Evolutionary conservation across 305 asterid species (phyloP).

Genomic region (Rubia tinctorum): DNA sequence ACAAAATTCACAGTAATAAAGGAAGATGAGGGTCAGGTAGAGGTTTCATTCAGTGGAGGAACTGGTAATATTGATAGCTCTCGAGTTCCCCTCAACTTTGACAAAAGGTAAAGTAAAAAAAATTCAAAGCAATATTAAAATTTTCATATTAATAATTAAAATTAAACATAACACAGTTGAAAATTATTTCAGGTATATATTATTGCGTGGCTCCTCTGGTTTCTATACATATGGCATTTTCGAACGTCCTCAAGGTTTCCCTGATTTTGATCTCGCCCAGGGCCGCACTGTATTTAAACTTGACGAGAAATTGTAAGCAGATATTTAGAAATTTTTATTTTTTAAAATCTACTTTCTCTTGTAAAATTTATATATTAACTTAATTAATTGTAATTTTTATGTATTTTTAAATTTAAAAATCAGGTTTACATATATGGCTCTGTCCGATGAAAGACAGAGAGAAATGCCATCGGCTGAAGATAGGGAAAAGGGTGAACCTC

Average conservation of each 20-base stretch:
- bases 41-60: constrained; percentile 48
- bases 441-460: constrained; percentile 53
- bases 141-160: not conserved
- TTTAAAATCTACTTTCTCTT: not conserved
- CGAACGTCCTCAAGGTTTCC: constrained; percentile 25
- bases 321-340: too few relatives aligned
- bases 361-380: not conserved
- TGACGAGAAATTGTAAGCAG: constrained; percentile 28
- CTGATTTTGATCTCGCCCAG: constrained; percentile 18
- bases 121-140: constrained; percentile 17
- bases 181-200: constrained; percentile 19
- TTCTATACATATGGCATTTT: constrained; percentile 29
- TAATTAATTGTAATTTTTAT: not conserved
- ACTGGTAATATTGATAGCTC: constrained; percentile 30
- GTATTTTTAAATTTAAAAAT: not conserved
- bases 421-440: constrained; percentile 65
- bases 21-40: constrained; percentile 52
- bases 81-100: constrained; percentile 53
- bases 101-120: constrained; percentile 78
- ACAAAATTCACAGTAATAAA: constrained; percentile 30
- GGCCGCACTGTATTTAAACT: constrained; percentile 30
- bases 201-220: constrained; percentile 25
- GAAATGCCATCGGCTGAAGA: constrained; percentile 56
- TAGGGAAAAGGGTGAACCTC: constrained; percentile 31
- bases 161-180: not conserved